Evolutionary conservation across 192 early-diverging fungal genomes (phyloP).

Genomic region (Entophlyctis luteolus): DNA sequence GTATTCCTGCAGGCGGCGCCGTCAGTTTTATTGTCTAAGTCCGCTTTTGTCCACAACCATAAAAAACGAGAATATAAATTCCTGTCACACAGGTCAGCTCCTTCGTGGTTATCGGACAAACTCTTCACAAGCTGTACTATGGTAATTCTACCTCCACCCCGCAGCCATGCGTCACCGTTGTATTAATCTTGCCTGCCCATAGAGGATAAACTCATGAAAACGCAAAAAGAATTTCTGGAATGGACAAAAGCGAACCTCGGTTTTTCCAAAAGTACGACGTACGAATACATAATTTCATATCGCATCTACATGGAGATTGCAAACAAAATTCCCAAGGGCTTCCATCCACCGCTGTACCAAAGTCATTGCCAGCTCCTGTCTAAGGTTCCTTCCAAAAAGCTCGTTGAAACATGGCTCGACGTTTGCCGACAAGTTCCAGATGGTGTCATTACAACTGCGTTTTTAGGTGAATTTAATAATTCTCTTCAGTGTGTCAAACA

Average conservation of each 20-base stretch:
- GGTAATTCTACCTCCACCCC: neutral
- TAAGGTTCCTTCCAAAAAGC: conserved; percentile 48
- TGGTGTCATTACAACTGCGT: conserved; percentile 51
- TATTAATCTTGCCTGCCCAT: neutral
- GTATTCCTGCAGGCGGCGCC: too few relatives aligned
- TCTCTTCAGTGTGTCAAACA: neutral
- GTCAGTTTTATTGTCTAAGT: too few relatives aligned
- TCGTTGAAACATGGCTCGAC: conserved; percentile 50
- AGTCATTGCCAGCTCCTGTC: conserved; percentile 54
- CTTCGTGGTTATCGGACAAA: conserved; percentile 55
- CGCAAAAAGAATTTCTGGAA: conserved; percentile 52
- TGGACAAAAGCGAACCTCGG: conserved; percentile 52
- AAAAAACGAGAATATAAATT: neutral
- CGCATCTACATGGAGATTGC: conserved; percentile 52
- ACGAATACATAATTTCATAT: conserved; percentile 57
- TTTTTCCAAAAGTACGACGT: conserved; percentile 55
- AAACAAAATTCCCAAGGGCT: conserved; percentile 35
- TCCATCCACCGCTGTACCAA: conserved; percentile 50
- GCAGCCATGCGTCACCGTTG: neutral
- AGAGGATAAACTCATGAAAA: conserved; percentile 52
- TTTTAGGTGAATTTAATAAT: conserved; percentile 22
- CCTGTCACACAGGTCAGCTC: conserved; percentile 35
- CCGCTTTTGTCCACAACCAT: neutral
- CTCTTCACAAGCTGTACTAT: conserved; percentile 53
- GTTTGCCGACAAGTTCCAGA: conserved; percentile 41